phyloP scores from a whole-genome alignment of 495 filamentous ascomycete species.

The Pseudevernia furfuracea region DNA sequence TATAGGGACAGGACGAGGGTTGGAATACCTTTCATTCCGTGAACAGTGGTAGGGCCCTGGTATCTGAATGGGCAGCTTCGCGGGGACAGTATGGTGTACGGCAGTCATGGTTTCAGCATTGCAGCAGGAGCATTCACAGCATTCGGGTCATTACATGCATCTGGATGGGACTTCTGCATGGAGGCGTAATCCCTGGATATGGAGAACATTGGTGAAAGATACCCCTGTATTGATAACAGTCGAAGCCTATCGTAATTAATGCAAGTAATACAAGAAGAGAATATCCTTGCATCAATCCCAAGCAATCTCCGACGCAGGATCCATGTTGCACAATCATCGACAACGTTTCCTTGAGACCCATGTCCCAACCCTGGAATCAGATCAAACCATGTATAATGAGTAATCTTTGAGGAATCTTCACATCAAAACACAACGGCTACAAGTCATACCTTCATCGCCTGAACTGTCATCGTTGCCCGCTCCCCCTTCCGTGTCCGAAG shows the following conservation, averaged over 20 bases:
- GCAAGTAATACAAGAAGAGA: not conserved
- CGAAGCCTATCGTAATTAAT: not conserved
- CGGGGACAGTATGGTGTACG: not conserved
- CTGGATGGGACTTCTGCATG: not conserved
- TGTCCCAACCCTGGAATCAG: not conserved
- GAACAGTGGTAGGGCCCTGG: not conserved
- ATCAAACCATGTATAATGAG: not conserved
- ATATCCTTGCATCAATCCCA: not conserved
- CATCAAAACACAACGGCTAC: not conserved
- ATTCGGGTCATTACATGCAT: not conserved
- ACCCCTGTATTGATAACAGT: not conserved
- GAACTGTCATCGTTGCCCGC: not conserved
- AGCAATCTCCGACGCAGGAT: not conserved
- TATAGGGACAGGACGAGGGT: slow-evolving; percentile 62
- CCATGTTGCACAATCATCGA: not conserved
- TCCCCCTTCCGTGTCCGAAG: too few species aligned
- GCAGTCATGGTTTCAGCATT: not conserved
- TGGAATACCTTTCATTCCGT: slow-evolving; percentile 64
- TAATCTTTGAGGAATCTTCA: not conserved
- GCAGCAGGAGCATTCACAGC: not conserved
- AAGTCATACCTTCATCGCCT: not conserved
- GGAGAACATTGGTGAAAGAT: not conserved
- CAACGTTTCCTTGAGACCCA: not conserved
- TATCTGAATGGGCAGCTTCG: not conserved
- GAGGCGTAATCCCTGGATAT: not conserved